Evolutionary conservation across 1,139 yeast genomes (phyloP).

Genomic region (Magnusiomyces magnusii): DNA sequence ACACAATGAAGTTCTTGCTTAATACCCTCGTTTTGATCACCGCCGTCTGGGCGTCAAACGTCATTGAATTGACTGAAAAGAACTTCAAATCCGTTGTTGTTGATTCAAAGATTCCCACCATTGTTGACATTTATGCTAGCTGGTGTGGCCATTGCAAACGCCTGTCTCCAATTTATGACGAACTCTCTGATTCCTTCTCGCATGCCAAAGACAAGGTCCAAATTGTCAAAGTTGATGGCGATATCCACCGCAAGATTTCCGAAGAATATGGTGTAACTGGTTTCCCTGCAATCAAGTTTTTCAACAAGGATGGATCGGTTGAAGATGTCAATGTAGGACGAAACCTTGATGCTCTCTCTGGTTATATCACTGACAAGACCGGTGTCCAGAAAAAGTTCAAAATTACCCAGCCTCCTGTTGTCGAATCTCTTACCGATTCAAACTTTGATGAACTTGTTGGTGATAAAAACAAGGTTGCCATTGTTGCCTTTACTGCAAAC

Average conservation of each 20-base stretch:
- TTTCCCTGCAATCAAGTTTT: constrained; percentile 57
- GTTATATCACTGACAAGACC: constrained; percentile 42
- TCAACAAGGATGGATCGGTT: constrained; percentile 36
- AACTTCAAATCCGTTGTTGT: constrained; percentile 50
- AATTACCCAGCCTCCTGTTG: constrained; percentile 30
- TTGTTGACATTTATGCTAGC: constrained; percentile 69
- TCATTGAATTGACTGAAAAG: constrained; percentile 40
- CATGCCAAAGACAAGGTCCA: constrained; percentile 41
- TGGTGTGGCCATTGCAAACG: constrained; percentile 81
- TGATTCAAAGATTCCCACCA: constrained; percentile 51
- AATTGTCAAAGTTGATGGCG: constrained; percentile 56
- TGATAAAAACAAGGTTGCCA: constrained; percentile 24
- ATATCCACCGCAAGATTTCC: constrained; percentile 47
- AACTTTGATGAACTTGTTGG: constrained; percentile 20
- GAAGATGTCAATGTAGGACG: constrained; percentile 35
- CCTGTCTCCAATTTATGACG: constrained; percentile 58
- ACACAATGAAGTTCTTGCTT: neutral
- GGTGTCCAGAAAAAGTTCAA: constrained; percentile 31
- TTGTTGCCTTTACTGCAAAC: constrained; percentile 52
- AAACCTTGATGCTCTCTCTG: constrained; percentile 38
- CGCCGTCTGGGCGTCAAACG: constrained; percentile 23
- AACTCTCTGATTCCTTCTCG: constrained; percentile 47
- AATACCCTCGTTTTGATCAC: neutral
- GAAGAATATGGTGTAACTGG: constrained; percentile 51
- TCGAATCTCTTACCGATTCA: constrained; percentile 36